Percentiles rank a stretch among this genome's conserved stretches.
These are phyloP conservation scores for Aspergillus hancockii DNA, from an alignment of 495 filamentous ascomycete species.

Conservation along the genomic window DNA sequence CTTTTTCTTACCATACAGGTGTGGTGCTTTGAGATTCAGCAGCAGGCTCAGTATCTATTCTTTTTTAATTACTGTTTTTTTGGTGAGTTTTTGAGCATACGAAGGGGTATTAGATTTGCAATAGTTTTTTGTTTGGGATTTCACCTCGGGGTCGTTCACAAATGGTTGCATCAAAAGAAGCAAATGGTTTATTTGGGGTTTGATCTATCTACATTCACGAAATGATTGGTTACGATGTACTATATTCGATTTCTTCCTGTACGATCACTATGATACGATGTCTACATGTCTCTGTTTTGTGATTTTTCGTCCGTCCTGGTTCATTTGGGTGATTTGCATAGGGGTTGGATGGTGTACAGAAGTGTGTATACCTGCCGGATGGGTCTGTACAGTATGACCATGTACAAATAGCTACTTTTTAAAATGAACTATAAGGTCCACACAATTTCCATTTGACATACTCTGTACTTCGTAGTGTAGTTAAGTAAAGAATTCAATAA, in stretches of 20 bases:
- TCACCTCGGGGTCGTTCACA: slow-evolving; percentile 12
- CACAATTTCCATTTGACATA: background rate
- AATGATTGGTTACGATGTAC: slow-evolving; percentile 20
- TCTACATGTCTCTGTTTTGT: slow-evolving; percentile 2
- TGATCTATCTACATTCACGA: slow-evolving; percentile 17
- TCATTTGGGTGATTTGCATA: too few species aligned
- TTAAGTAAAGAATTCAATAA: too few species aligned
- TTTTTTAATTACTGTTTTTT: slow-evolving; percentile 3
- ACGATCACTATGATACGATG: slow-evolving; percentile 24
- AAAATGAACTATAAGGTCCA: background rate
- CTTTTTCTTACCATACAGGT: slow-evolving; percentile 13
- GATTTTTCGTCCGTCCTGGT: too few species aligned
- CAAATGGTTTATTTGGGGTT: slow-evolving; percentile 11
- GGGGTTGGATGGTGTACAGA: background rate
- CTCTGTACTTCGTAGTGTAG: background rate
- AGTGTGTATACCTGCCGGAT: background rate
- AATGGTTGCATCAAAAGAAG: slow-evolving; percentile 26
- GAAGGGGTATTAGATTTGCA: slow-evolving; percentile 14
- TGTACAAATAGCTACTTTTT: slow-evolving; percentile 1
- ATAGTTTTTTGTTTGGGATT: slow-evolving; percentile 3
- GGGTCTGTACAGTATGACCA: background rate
- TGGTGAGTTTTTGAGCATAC: slow-evolving; percentile 9
- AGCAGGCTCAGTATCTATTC: slow-evolving; percentile 13
- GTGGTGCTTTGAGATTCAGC: slow-evolving; percentile 6
- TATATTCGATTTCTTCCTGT: slow-evolving; percentile 19